A percentile compares a stretch with the other conserved stretches of the same genome.
Conservation (phyloP, 805 yeast species). For the Wickerhamomyces bisporus region DNA sequence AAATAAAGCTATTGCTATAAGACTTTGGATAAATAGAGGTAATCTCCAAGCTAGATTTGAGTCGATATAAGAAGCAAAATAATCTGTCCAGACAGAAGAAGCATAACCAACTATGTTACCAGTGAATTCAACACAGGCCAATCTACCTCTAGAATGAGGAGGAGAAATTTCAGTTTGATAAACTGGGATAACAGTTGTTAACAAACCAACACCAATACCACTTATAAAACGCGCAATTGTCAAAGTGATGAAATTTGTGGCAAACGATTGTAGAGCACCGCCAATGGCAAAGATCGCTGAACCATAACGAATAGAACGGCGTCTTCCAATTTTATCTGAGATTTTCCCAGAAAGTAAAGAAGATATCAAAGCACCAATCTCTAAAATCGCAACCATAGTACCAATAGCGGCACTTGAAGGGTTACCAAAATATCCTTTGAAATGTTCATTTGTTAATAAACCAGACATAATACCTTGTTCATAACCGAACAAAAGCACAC, state of each 20-base stretch:
- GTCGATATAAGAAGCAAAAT: constrained; percentile 60
- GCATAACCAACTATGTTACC: constrained; percentile 82
- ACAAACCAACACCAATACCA: constrained; percentile 84
- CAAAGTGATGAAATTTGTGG: constrained; percentile 49
- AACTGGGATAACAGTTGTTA: constrained; percentile 80
- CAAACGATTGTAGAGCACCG: constrained; percentile 65
- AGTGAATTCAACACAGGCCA: constrained; percentile 84
- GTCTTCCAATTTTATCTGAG: constrained; percentile 75
- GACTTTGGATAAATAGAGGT: constrained; percentile 71
- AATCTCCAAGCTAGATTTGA: constrained; percentile 69
- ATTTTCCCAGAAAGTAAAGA: constrained; percentile 74
- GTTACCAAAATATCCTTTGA: constrained; percentile 60
- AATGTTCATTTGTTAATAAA: constrained; percentile 67
- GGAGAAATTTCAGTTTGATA: constrained; percentile 89
- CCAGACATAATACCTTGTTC: constrained; percentile 93
- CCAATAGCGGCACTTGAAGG: constrained; percentile 78
- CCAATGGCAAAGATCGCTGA: constrained; percentile 75
- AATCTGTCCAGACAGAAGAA: constrained; percentile 84
- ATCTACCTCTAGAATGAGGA: constrained; percentile 75
- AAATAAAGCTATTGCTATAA: constrained; percentile 63
- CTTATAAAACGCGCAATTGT: constrained; percentile 72
- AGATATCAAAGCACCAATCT: constrained; percentile 79
- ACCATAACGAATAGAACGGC: constrained; percentile 75
- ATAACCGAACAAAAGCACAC: constrained; percentile 62
- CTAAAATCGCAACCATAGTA: constrained; percentile 81